These are phyloP conservation scores for Alternaria brassicicola DNA, from an alignment of 2,329 filamentous ascomycete genomes.

Conservation along the genomic window DNA sequence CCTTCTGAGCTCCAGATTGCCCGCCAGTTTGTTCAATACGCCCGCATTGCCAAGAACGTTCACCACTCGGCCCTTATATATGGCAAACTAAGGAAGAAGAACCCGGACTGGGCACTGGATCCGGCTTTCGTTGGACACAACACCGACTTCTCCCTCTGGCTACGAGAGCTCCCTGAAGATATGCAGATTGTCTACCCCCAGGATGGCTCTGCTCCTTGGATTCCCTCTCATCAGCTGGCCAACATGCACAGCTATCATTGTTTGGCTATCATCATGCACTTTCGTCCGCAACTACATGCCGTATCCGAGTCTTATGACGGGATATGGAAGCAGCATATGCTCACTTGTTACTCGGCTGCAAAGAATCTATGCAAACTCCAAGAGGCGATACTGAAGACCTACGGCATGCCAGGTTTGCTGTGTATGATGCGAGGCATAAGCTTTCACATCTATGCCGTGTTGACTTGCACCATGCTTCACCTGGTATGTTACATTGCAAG, in stretches of 20 bases:
- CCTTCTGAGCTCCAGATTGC: constrained; percentile 78
- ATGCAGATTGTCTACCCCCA: constrained; percentile 77
- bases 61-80: constrained; percentile 78
- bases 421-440: constrained; percentile 95
- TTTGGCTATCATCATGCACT: constrained; percentile 81
- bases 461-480: constrained; percentile 92
- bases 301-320: constrained; percentile 79
- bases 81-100: constrained; percentile 72
- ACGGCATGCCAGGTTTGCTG: constrained; percentile 78
- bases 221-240: constrained; percentile 84
- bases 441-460: constrained; percentile 89
- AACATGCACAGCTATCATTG: constrained; percentile 92
- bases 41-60: constrained; percentile 77
- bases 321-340: constrained; percentile 87
- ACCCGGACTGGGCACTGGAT: constrained; percentile 84
- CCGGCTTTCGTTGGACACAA: constrained; percentile 82
- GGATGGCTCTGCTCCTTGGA: constrained; percentile 81
- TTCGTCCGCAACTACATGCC: constrained; percentile 78
- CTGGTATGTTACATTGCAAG: constrained; percentile 68
- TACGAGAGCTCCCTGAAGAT: constrained; percentile 77
- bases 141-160: constrained; percentile 76
- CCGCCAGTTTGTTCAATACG: constrained; percentile 82
- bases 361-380: constrained; percentile 86
- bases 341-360: constrained; percentile 81
- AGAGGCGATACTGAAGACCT: constrained; percentile 78